Evolutionary conservation across 345 rosid genomes (phyloP), one percentile per base, ranked within the genome.

Genomic region (Luvunga scandens): DNA sequence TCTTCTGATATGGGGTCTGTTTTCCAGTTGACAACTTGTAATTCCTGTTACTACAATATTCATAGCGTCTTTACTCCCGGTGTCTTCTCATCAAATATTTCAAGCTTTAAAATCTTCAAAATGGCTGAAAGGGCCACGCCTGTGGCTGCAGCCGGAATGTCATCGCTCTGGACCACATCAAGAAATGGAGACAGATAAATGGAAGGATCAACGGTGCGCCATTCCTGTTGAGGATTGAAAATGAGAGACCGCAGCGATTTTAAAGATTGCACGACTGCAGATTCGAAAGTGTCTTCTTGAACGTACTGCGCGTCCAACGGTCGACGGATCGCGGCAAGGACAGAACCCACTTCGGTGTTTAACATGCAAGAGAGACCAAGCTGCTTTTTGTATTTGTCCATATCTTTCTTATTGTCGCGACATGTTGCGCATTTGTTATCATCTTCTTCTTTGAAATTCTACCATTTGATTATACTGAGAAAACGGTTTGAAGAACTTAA

Each of bases 171-270:
- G 22, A 90, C 79, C 7, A 91, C 97, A 50, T 95, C 98, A 14
- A 95, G 91, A 66, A 95, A 95, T 1, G 98, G 96, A 24, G 93
- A 84, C 9, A 95, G 85, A 42, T 95, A 95, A 69, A 92, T 83
- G 27, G 92, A 87, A 13, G 99, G 99, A 83, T 93, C 97, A 3
- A 91, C 83, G 57, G 86, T 81, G 0, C 89, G 87, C 98, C 98
- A 95, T 50, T 92, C 92, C 53, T 95, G 97, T 33, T 89, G 98
- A 21, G 99, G 99, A 79, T 90, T 95, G 88, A 95, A 95, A 39
- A 95, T 90, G 67, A 92, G 85, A 12, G 92, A 84, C 22, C 99
- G 89, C 1, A 95, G 78, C 5, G 99, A 91, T 82, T 92, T 95
- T 1, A 95, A 60, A 66, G 98, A 90, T 28, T 93, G 94, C 65